phyloP scores from a whole-genome alignment of 805 yeast species.

The Cyberlindnera nakhonratchasimensis region DNA sequence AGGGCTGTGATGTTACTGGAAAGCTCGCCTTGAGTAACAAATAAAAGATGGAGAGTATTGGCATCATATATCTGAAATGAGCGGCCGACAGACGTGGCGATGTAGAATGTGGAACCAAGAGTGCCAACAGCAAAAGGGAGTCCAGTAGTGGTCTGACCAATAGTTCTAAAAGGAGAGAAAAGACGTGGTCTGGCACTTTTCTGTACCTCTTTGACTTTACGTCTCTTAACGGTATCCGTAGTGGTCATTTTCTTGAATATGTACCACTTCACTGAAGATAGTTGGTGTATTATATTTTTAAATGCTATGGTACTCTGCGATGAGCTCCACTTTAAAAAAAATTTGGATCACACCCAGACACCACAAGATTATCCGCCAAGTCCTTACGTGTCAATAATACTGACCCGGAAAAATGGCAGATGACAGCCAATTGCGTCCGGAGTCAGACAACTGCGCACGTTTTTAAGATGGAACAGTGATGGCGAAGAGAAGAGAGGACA shows the following conservation, averaged over 20 bases:
- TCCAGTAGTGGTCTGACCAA: conserved; percentile 88
- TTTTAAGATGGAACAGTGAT: too few species aligned
- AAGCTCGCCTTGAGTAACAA: conserved; percentile 81
- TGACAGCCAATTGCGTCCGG: too few species aligned
- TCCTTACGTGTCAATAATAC: background rate
- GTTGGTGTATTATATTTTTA: background rate
- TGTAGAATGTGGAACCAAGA: conserved; percentile 80
- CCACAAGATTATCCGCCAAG: conserved; percentile 2
- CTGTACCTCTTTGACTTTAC: conserved; percentile 12
- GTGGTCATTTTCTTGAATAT: conserved; percentile 11
- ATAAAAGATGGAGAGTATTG: conserved; percentile 75
- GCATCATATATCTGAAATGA: conserved; percentile 93
- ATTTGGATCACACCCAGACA: background rate
- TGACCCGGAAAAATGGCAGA: background rate
- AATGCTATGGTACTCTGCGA: background rate
- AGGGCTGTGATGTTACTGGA: conserved; percentile 64
- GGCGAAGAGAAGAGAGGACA: too few species aligned
- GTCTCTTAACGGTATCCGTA: conserved; percentile 17
- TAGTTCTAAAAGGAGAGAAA: conserved; percentile 81
- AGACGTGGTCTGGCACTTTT: conserved; percentile 44
- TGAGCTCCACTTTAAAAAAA: conserved; percentile 1
- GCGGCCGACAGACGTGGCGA: conserved; percentile 86
- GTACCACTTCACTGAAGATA: background rate
- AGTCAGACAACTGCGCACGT: too few species aligned
- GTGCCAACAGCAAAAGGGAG: conserved; percentile 86